Evolutionary conservation across 2,329 filamentous ascomycete genomes (phyloP).

Genomic region (Trichoderma cornu-damae): DNA sequence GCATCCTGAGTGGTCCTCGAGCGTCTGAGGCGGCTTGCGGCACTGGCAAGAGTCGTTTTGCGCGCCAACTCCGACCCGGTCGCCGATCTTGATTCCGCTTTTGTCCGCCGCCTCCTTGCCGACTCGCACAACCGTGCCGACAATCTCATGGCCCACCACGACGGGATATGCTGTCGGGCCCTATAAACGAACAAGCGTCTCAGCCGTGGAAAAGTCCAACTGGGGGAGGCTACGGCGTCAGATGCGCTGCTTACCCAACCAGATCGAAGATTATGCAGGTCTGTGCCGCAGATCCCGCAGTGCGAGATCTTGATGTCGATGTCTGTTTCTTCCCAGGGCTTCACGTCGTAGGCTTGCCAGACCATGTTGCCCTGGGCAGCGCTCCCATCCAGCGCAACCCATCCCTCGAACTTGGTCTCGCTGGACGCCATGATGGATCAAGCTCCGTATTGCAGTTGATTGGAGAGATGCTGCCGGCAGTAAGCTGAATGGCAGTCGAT

Average conservation of each 20-base stretch:
- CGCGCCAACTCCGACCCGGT: constrained; percentile 65
- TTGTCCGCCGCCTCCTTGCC: constrained; percentile 38
- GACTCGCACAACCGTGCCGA: constrained; percentile 52
- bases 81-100: constrained; percentile 51
- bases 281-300: constrained; percentile 10
- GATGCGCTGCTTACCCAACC: constrained; percentile 6
- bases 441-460: neutral
- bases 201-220: neutral
- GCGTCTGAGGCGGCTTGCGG: constrained; percentile 38
- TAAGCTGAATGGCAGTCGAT: neutral
- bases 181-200: constrained; percentile 1
- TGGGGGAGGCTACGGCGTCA: neutral
- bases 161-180: constrained; percentile 35
- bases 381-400: neutral
- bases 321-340: constrained; percentile 14
- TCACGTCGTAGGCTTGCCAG: constrained; percentile 1
- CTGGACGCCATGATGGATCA: neutral
- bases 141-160: constrained; percentile 62
- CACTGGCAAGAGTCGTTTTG: constrained; percentile 62
- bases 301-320: constrained; percentile 15
- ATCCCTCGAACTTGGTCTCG: constrained; percentile 9
- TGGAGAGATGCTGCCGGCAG: neutral
- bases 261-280: constrained; percentile 12
- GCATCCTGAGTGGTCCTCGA: constrained; percentile 19
- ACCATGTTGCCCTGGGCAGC: constrained; percentile 9